Conservation (phyloP, 2,329 filamentous ascomycete species). For the Colletotrichum musicola region DNA sequence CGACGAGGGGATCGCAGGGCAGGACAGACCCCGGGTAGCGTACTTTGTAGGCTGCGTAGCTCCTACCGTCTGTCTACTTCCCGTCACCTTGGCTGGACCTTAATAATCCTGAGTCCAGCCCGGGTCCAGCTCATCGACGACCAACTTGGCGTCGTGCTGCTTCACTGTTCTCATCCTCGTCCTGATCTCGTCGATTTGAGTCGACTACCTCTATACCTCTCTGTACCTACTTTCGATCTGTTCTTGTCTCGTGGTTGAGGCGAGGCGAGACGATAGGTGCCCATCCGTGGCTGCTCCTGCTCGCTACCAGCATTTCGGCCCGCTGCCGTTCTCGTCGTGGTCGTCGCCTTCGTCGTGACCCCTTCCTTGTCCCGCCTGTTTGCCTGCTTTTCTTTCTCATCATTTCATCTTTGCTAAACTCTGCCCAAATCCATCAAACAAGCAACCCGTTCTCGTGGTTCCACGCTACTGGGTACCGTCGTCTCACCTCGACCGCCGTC, state of each 20-base stretch:
- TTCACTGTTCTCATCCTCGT: background rate
- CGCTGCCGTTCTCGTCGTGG: background rate
- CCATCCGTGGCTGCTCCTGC: background rate
- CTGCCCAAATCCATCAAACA: background rate
- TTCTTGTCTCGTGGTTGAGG: background rate
- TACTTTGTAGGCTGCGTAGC: background rate
- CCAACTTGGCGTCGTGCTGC: conserved; percentile 5
- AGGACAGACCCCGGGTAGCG: no score
- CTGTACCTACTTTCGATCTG: background rate
- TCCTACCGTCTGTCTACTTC: background rate
- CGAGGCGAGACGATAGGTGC: conserved; percentile 14
- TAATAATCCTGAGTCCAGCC: conserved; percentile 30
- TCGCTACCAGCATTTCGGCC: background rate
- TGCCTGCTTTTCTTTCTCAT: background rate
- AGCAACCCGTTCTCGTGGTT: no score
- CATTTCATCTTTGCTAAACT: background rate
- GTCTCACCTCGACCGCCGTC: background rate
- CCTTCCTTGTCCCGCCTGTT: background rate
- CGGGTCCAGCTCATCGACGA: background rate
- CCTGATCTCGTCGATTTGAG: background rate
- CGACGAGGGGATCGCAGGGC: background rate
- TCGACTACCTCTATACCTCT: background rate
- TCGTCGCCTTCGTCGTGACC: background rate
- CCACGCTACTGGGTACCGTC: background rate
- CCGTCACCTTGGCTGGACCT: conserved; percentile 3